Percentiles rank a stretch among this genome's conserved stretches.
Evolutionary conservation across 208 protist genomes (phyloP).

Genomic region (Trypanosomatidae sp.): DNA sequence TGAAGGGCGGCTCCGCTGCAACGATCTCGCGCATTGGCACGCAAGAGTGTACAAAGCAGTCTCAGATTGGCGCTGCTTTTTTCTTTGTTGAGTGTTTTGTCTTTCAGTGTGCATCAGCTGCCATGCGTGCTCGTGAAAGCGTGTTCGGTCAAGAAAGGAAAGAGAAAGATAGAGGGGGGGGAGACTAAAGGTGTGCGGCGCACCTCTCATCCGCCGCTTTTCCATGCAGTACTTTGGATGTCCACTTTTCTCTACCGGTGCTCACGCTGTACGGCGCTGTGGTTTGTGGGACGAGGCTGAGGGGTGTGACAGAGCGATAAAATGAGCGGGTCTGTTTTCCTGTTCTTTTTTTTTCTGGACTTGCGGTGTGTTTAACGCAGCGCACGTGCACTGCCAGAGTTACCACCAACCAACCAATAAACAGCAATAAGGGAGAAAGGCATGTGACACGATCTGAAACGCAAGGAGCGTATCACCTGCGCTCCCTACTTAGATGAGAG

Average conservation of each 20-base stretch:
- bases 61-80: background rate
- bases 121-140: background rate
- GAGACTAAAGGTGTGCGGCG: background rate
- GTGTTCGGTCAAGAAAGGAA: background rate
- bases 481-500: too few species aligned
- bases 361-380: background rate
- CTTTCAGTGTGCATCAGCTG: background rate
- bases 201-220: background rate
- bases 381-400: too few species aligned
- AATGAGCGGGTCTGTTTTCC: too few species aligned
- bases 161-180: background rate
- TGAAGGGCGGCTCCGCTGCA: slow-evolving; percentile 36
- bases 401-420: background rate
- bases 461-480: too few species aligned
- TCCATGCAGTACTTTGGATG: too few species aligned
- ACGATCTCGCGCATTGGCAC: slow-evolving; percentile 53
- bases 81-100: background rate
- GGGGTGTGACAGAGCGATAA: too few species aligned
- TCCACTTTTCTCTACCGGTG: too few species aligned
- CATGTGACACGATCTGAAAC: too few species aligned
- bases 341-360: slow-evolving; percentile 1
- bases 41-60: background rate
- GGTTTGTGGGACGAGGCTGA: too few species aligned
- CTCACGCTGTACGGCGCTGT: background rate
- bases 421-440: too few species aligned